These are phyloP conservation scores for Fusarium chaquense DNA, from an alignment of 2,329 filamentous ascomycete species.

Conservation along the genomic window DNA sequence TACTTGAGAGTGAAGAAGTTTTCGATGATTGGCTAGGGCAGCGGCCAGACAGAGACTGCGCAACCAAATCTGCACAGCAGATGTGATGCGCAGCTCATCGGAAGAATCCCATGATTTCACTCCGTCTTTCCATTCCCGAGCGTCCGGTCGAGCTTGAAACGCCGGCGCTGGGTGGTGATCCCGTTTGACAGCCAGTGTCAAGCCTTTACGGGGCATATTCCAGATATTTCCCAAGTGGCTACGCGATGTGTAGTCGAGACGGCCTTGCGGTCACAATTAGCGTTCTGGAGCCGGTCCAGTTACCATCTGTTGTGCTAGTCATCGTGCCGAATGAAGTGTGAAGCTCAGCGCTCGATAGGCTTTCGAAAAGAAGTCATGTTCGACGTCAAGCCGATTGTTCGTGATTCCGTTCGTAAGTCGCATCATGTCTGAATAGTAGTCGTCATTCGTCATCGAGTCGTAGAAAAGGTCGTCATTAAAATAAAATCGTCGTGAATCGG, in stretches of 20 bases:
- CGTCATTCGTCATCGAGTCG: slow-evolving; percentile 54
- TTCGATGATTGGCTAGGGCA: slow-evolving; percentile 29
- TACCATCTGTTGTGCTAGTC: slow-evolving; percentile 34
- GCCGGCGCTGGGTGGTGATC: slow-evolving; percentile 45
- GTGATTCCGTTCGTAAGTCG: slow-evolving; percentile 50
- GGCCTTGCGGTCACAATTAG: slow-evolving; percentile 43
- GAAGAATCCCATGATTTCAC: slow-evolving; percentile 47
- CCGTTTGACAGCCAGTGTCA: slow-evolving; percentile 62
- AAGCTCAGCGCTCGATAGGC: slow-evolving; percentile 45
- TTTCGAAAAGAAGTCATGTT: slow-evolving; percentile 48
- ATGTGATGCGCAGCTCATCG: slow-evolving; percentile 48
- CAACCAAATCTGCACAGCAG: slow-evolving; percentile 52
- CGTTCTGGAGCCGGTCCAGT: slow-evolving; percentile 49
- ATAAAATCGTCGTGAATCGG: slow-evolving; percentile 58
- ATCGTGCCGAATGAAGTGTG: slow-evolving; percentile 50
- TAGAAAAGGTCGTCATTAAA: slow-evolving; percentile 59
- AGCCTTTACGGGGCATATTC: slow-evolving; percentile 53
- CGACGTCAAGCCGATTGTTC: slow-evolving; percentile 52
- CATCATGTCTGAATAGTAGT: slow-evolving; percentile 50
- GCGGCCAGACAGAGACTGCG: slow-evolving; percentile 43
- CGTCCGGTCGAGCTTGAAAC: slow-evolving; percentile 13
- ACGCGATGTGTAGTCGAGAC: slow-evolving; percentile 53
- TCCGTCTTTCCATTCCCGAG: slow-evolving; percentile 48
- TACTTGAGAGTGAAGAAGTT: slow-evolving; percentile 11
- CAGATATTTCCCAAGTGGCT: slow-evolving; percentile 55